Conservation (phyloP, 352 stramenopile genomes). For the Pythium folliculosum region DNA sequence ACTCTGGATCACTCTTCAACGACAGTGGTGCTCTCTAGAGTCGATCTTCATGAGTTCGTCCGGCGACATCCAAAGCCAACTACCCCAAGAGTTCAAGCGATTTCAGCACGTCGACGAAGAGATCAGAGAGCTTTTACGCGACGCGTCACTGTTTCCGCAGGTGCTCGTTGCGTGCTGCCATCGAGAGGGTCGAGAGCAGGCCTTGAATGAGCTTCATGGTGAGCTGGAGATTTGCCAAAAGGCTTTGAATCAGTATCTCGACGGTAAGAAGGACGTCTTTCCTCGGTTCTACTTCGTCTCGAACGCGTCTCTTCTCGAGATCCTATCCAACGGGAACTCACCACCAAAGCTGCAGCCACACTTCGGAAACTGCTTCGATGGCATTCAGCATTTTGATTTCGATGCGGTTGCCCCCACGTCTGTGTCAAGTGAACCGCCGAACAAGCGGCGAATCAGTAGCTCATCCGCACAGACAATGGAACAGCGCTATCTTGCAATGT, state of each 20-base stretch:
- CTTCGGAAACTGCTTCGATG: constrained; percentile 91
- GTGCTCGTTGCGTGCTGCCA: constrained; percentile 76
- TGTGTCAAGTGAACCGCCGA: not conserved
- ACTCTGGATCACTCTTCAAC: constrained; percentile 91
- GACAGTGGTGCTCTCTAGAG: constrained; percentile 93
- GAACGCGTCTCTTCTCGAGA: constrained; percentile 93
- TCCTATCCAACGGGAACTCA: constrained; percentile 93
- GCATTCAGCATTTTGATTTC: constrained; percentile 84
- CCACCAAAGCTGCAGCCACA: constrained; percentile 87
- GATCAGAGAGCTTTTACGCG: constrained; percentile 76
- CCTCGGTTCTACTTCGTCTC: constrained; percentile 97
- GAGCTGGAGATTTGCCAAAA: constrained; percentile 96
- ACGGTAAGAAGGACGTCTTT: constrained; percentile 97
- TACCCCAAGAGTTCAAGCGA: constrained; percentile 90
- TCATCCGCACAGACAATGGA: not conserved
- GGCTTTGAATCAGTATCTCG: constrained; percentile 95
- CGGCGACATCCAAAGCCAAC: constrained; percentile 91
- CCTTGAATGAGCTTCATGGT: constrained; percentile 80
- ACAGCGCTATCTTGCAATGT: constrained; percentile 76
- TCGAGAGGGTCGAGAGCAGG: constrained; percentile 73
- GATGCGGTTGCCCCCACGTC: constrained; percentile 34
- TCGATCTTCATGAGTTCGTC: constrained; percentile 93
- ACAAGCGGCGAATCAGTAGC: constrained; percentile 15
- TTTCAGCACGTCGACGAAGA: constrained; percentile 89
- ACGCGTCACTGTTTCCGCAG: constrained; percentile 65